These are phyloP conservation scores for Kalaharituber pfeilii DNA, from an alignment of 2,329 filamentous ascomycete species.

Conservation along the genomic window DNA sequence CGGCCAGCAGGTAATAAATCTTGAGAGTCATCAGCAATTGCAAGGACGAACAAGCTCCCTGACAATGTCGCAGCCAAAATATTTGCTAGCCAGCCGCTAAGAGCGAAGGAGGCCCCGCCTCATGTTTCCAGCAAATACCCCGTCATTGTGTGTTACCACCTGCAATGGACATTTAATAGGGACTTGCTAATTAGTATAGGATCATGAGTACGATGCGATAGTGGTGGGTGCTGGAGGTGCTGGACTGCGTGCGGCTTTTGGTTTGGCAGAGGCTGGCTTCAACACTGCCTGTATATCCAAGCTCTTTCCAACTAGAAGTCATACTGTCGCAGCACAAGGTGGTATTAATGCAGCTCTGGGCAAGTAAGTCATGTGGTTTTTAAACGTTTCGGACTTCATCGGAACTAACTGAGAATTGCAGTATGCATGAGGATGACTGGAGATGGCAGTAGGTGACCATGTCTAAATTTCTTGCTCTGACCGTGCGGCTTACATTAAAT, in stretches of 20 bases:
- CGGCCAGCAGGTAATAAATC: background rate
- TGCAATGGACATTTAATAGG: background rate
- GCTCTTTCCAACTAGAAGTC: conserved; percentile 69
- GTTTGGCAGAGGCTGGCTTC: conserved; percentile 73
- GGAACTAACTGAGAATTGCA: background rate
- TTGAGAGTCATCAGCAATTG: background rate
- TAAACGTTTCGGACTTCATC: background rate
- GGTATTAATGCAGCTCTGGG: conserved; percentile 78
- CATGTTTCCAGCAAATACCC: conserved; percentile 82
- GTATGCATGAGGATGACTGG: conserved; percentile 96
- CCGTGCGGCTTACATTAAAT: conserved; percentile 1
- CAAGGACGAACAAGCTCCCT: background rate
- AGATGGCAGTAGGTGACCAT: conserved; percentile 50
- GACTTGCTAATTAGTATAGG: conserved; percentile 33
- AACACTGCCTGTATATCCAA: conserved; percentile 77
- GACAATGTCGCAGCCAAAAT: conserved; percentile 46
- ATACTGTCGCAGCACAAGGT: conserved; percentile 67
- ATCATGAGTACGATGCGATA: conserved; percentile 96
- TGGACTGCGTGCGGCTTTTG: conserved; percentile 67
- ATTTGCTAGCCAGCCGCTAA: conserved; percentile 66
- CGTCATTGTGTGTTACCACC: conserved; percentile 52
- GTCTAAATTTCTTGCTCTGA: background rate
- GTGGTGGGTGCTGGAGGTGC: conserved; percentile 75
- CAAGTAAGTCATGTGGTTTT: conserved; percentile 36
- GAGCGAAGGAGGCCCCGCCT: conserved; percentile 82